These are phyloP conservation scores for Myrica gale DNA, from an alignment of 306 rosid genomes.

Conservation along the genomic window DNA sequence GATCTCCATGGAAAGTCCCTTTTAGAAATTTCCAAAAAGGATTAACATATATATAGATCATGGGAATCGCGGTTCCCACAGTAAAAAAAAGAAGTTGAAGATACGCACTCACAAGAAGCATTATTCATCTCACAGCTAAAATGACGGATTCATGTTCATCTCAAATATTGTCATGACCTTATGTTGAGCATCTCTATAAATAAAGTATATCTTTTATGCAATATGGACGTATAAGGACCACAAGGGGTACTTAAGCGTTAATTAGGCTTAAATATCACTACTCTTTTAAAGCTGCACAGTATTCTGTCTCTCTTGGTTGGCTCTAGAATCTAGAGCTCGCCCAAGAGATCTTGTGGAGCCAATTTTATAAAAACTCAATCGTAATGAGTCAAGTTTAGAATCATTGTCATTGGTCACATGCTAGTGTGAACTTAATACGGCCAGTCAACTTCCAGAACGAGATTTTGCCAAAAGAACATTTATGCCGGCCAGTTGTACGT, in stretches of 20 bases:
- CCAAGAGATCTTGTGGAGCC: too few species aligned
- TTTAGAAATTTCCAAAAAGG: too few species aligned
- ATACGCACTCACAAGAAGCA: too few species aligned
- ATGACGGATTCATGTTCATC: neutral
- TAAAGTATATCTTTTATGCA: neutral
- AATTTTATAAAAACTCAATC: neutral
- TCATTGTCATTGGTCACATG: constrained; percentile 4
- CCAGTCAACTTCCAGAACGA: constrained; percentile 2
- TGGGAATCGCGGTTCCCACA: too few species aligned
- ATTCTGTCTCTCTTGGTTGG: neutral
- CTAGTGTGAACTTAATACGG: neutral
- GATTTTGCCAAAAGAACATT: neutral
- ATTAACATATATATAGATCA: too few species aligned
- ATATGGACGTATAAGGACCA: neutral
- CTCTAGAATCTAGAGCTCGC: too few species aligned
- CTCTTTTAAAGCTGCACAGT: constrained; percentile 4
- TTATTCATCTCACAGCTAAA: too few species aligned
- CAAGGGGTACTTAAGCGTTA: neutral
- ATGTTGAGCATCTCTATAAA: neutral
- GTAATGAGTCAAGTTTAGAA: neutral
- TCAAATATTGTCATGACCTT: neutral
- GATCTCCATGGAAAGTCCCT: too few species aligned
- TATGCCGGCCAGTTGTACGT: constrained; percentile 15
- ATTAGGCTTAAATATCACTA: constrained; percentile 2
- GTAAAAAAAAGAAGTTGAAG: too few species aligned